A percentile compares a stretch with the other conserved stretches of the same genome.
These are phyloP conservation scores for Chara braunii DNA, from an alignment of 139 green algal genomes.

Conservation along the genomic window DNA sequence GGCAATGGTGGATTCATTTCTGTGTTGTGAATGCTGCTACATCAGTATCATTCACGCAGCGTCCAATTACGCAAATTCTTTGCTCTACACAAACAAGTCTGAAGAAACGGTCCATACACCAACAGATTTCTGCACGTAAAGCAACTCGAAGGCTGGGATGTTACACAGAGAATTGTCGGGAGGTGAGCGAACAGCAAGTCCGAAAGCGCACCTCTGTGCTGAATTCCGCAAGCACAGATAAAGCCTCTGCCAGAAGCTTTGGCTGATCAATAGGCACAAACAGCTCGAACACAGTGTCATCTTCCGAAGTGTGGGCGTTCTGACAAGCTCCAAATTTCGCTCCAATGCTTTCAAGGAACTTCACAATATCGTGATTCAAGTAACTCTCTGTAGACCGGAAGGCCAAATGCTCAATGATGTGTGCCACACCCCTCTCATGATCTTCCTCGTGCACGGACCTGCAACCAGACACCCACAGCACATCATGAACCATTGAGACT, in stretches of 20 bases:
- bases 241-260: constrained; percentile 51
- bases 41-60: too few relatives aligned
- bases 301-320: constrained; percentile 74
- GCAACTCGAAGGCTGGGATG: too few relatives aligned
- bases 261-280: constrained; percentile 51
- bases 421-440: constrained; percentile 59
- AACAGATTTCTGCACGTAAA: too few relatives aligned
- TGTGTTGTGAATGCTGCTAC: too few relatives aligned
- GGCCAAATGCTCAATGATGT: constrained; percentile 83
- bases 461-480: neutral
- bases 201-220: constrained; percentile 64
- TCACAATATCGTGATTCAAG: constrained; percentile 70
- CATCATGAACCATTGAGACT: too few relatives aligned
- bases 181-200: too few relatives aligned
- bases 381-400: constrained; percentile 75
- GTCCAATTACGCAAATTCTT: too few relatives aligned
- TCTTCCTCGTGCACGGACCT: constrained; percentile 60
- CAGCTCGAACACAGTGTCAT: constrained; percentile 71
- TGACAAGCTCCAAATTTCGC: constrained; percentile 74
- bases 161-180: too few relatives aligned
- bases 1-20: too few relatives aligned
- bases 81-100: too few relatives aligned
- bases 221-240: constrained; percentile 72
- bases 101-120: too few relatives aligned
- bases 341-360: constrained; percentile 75